These are phyloP conservation scores for Dothistroma pini DNA, from an alignment of 2,329 filamentous ascomycete species.

Conservation along the genomic window DNA sequence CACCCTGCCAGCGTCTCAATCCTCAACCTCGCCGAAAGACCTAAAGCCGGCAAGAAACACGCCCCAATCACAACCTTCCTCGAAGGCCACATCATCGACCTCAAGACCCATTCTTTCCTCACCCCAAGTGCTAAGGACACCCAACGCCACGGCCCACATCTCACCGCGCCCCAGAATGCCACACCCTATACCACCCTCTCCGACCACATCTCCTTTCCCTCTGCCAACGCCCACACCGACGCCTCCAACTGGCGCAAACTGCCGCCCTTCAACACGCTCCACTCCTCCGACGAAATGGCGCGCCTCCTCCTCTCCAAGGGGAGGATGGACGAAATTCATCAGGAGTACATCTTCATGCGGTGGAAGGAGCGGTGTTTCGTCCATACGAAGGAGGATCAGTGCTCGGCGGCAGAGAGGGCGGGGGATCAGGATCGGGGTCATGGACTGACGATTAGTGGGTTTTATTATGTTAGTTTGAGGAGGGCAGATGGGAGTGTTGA, in stretches of 20 bases:
- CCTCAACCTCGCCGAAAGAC: conserved; percentile 22
- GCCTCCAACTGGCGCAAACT: conserved; percentile 49
- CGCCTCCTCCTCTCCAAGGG: conserved; percentile 42
- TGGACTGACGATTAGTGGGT: conserved; percentile 52
- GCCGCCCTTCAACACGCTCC: conserved; percentile 40
- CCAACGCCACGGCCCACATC: conserved; percentile 14
- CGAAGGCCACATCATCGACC: conserved; percentile 67
- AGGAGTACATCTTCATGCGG: conserved; percentile 54
- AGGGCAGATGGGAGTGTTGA: conserved; percentile 47
- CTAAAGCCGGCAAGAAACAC: conserved; percentile 41
- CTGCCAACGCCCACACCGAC: conserved; percentile 43
- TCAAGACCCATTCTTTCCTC: conserved; percentile 49
- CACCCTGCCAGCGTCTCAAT: conserved; percentile 34
- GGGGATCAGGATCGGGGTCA: conserved; percentile 36
- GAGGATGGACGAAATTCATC: conserved; percentile 38
- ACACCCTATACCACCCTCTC: conserved; percentile 23
- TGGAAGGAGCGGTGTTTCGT: conserved; percentile 55
- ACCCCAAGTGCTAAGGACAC: conserved; percentile 42
- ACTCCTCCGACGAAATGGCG: conserved; percentile 28
- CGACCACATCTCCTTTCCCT: conserved; percentile 42
- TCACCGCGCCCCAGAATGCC: conserved; percentile 15
- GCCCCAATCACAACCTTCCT: conserved; percentile 62
- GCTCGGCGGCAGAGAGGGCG: conserved; percentile 21
- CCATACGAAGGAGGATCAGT: conserved; percentile 30
- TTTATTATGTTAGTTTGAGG: conserved; percentile 52